A percentile compares a stretch with the other conserved stretches of the same genome.
Conservation (phyloP, 1,284 basidiomycete genomes). For the Heterobasidion annosum region DNA sequence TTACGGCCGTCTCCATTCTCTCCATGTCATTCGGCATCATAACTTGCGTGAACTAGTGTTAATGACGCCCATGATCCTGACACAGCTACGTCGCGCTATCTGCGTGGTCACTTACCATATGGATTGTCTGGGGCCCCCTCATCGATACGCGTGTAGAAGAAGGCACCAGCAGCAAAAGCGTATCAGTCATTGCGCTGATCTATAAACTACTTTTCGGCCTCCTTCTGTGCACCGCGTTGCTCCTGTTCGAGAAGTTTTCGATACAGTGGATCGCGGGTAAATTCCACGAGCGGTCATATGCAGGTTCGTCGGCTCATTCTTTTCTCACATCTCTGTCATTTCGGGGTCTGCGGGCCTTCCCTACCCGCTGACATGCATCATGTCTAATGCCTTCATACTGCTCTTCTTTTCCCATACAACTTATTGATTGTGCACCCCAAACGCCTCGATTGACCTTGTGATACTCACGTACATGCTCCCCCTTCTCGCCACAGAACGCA, state of each 20-base stretch:
- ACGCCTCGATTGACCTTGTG: background rate
- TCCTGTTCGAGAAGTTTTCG: conserved; percentile 78
- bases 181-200: conserved; percentile 36
- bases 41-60: background rate
- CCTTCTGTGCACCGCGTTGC: conserved; percentile 62
- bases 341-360: too few species aligned
- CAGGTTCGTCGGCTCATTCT: conserved; percentile 33
- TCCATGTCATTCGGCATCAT: conserved; percentile 1
- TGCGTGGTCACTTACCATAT: conserved; percentile 59
- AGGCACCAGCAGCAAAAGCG: conserved; percentile 12
- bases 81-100: conserved; percentile 65
- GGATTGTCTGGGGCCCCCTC: conserved; percentile 63
- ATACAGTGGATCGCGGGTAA: conserved; percentile 83
- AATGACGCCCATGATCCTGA: background rate
- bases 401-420: background rate
- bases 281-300: conserved; percentile 87
- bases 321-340: background rate
- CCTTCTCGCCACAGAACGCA: conserved; percentile 43
- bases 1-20: background rate
- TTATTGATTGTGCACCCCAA: too few species aligned
- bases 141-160: conserved; percentile 38
- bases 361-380: too few species aligned
- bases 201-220: conserved; percentile 69
- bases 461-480: background rate
- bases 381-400: background rate